Base-by-base conservation (phyloP, 352 stramenopile species). In the Thalassiosira hispida region DNA sequence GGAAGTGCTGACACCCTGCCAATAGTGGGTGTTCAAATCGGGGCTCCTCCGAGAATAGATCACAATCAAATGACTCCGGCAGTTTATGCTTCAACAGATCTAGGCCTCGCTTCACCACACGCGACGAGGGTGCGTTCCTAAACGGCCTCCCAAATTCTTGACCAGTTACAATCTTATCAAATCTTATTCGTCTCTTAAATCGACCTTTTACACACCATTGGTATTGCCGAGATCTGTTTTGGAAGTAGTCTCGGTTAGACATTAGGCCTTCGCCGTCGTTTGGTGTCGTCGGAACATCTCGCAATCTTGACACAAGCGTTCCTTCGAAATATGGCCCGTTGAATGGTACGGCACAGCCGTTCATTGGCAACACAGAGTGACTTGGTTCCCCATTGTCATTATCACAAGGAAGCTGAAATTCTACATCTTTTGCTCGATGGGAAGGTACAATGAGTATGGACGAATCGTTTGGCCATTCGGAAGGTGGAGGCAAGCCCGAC, bases 141-240 rank as follows among this genome's bases (percentile, higher is more conserved):
- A 88, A 86, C 11, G 77, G 77, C 20, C 75, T 40, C 1, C 65
- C 49, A 71, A 83, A 86, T 16, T 83, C 61, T 74, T 86, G 65
- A 11, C 81, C 81, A 29, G 68, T 86, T 11, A 78, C 65, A 49
- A 88, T 44, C n/a, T 86, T 46, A 61, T 82, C 71, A 51, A 86
- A 84, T 56, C 65, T 56, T 31, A 78, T 67, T 57, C 68, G 38
- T 33, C 63, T 40, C 51, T 79, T 81, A 47, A 88, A 86, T 46
- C 62, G n/a, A 49, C 81, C 81, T 70, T 88, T 77, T n/a, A 88
- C 72, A 8, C 62, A 60, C 69, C 62, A 79, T 61, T 83, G 61
- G 33, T 77, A 81, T 51, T 79, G 55, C 3, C 81, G 29, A 16
- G 80, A 85, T 57, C 68, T 55, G 16, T 77, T 72, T 9, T 56